Base-by-base conservation (phyloP, 768 basidiomycete genomes). In the Coprinellus micaceus region DNA sequence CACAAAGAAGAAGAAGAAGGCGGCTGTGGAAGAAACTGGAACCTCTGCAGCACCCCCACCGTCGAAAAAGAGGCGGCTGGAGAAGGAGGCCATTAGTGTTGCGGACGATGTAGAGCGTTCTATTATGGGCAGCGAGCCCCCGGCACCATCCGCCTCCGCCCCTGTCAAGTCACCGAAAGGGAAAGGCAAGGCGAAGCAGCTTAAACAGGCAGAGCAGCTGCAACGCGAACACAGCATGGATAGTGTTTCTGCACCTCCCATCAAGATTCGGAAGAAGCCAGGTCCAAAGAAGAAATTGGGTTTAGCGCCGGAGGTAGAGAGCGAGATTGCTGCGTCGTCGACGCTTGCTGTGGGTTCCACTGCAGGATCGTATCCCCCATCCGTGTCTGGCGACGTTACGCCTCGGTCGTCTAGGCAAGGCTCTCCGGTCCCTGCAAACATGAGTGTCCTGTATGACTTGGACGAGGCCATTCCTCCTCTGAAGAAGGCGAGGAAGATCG, bases 401-500 rank as follows among this genome's bases (percentile, higher is more conserved):
- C 88, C 89, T 19, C 74, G 75, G 11, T 77, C 80, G 49, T 92
- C 90, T 5, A 76, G 87, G n/a, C 86, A 86, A 24, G 69, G 80
- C 43, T 91, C 89, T 11, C 90, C 90, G 4, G 76, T 78, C 2
- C 80, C 82, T 0, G 73, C 74, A 46, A 76, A 76, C 17, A 82
- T 83, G 21, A 75, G 82, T 4, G 77, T 85, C 33, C 80, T 91
- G 24, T 91, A 84, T 61, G 88, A 89, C 57, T 74, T 91, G 37
- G 83, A 86, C 58, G 88, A 89, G 59, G 64, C 70, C 7, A 79
- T 88, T 37, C 89, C 88, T 4, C 83, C 85, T 12, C 70, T 92
- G 64, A 89, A 79, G 72, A 84, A 79, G 63, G 89, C 89, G 4
- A 90, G 88, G 69, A 89, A 86, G 67, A 74, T 89, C 2, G 91